These are phyloP conservation scores for Tetratostichococcus sp. DNA, from an alignment of 139 green algal species.

Conservation along the genomic window DNA sequence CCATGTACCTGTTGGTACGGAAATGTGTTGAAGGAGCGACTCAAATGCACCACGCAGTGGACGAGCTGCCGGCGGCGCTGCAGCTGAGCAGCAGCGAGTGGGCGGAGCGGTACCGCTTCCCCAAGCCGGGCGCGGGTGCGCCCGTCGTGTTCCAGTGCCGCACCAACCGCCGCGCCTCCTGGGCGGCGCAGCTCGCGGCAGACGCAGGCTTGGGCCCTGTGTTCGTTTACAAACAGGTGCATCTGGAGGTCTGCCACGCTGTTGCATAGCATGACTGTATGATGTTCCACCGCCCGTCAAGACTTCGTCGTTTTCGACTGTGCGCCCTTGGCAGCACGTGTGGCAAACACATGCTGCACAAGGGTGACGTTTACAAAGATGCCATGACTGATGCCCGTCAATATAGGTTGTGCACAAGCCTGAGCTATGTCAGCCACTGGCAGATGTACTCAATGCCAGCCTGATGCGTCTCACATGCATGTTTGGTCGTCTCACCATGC, in stretches of 20 bases:
- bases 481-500: too few species aligned
- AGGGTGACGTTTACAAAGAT: too few species aligned
- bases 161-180: conserved; percentile 45
- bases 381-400: too few species aligned
- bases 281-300: too few species aligned
- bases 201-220: conserved; percentile 29
- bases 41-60: not conserved
- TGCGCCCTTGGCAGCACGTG: too few species aligned
- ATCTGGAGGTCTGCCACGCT: not conserved
- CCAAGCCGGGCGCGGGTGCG: conserved; percentile 33
- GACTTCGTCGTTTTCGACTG: too few species aligned
- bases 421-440: too few species aligned
- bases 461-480: too few species aligned
- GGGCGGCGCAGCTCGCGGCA: conserved; percentile 61
- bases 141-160: conserved; percentile 55
- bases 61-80: conserved; percentile 45
- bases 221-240: conserved; percentile 32
- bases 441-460: too few species aligned
- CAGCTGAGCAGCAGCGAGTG: conserved; percentile 34
- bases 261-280: not conserved
- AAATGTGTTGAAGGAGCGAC: not conserved
- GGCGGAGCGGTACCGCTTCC: conserved; percentile 43
- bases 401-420: too few species aligned
- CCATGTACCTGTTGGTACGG: too few species aligned
- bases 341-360: too few species aligned